Percentiles rank a stretch among this genome's conserved stretches.
Evolutionary conservation across 139 green algal species (phyloP).

Genomic region (Dunaliella sp.): DNA sequence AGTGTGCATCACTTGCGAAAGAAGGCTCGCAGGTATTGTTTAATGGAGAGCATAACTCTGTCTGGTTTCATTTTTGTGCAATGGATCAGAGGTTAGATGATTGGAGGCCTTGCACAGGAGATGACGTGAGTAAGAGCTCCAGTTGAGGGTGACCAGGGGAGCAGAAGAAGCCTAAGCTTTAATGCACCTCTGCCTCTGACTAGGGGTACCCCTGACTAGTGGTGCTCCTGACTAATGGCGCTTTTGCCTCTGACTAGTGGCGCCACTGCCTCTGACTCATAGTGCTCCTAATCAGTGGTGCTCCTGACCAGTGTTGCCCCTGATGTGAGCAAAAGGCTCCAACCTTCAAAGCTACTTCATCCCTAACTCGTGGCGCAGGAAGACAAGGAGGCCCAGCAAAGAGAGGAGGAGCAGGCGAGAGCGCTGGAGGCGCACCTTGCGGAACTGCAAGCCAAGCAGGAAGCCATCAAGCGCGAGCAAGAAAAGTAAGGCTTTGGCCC

Average conservation of each 20-base stretch:
- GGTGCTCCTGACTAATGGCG: not conserved
- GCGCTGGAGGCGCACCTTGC: slow-evolving; percentile 27
- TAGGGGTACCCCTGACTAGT: too few species aligned
- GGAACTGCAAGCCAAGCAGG: slow-evolving; percentile 33
- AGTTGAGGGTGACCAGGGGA: too few species aligned
- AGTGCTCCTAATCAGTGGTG: not conserved
- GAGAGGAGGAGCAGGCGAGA: slow-evolving; percentile 27
- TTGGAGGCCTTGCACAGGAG: not conserved
- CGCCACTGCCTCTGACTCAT: not conserved
- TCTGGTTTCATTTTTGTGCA: too few species aligned
- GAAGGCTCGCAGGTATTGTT: too few species aligned
- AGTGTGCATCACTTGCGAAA: too few species aligned
- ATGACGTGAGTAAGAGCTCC: not conserved
- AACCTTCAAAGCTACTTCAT: too few species aligned
- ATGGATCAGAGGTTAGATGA: too few species aligned
- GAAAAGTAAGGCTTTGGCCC: slow-evolving; percentile 21
- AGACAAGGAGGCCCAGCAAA: slow-evolving; percentile 15
- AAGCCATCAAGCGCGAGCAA: slow-evolving; percentile 26
- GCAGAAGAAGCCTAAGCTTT: too few species aligned
- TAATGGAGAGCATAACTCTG: too few species aligned
- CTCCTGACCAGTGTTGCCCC: not conserved
- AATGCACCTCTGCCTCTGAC: too few species aligned
- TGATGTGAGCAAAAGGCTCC: not conserved
- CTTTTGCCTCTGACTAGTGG: not conserved
- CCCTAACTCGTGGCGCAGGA: slow-evolving; percentile 33